These are phyloP conservation scores for Mycena polygramma DNA, from an alignment of 768 basidiomycete genomes.

Conservation along the genomic window DNA sequence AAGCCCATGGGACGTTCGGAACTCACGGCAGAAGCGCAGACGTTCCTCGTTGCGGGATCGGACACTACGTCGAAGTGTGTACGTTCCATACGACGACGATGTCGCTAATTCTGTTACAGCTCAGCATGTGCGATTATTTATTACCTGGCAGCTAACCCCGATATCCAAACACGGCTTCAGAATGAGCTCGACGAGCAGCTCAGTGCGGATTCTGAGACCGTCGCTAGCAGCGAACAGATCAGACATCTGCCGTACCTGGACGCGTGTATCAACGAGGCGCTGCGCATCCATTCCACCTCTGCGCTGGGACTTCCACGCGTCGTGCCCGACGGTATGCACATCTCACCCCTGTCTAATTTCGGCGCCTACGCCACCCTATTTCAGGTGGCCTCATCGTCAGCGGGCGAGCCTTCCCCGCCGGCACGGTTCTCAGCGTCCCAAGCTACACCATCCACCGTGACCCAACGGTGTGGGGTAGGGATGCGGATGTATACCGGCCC, in stretches of 20 bases:
- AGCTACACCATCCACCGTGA: constrained; percentile 88
- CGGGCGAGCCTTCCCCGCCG: constrained; percentile 74
- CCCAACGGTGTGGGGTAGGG: constrained; percentile 78
- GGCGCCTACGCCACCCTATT: background rate
- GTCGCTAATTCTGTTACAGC: constrained; percentile 50
- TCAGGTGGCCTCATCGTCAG: constrained; percentile 72
- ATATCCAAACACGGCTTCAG: constrained; percentile 67
- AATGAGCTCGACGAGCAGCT: constrained; percentile 60
- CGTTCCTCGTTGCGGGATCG: constrained; percentile 88
- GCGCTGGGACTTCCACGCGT: constrained; percentile 88
- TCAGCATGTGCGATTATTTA: constrained; percentile 91
- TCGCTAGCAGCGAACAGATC: constrained; percentile 73
- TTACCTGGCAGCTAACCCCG: constrained; percentile 68
- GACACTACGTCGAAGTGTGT: constrained; percentile 94
- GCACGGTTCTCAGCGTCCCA: constrained; percentile 82
- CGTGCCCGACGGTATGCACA: constrained; percentile 65
- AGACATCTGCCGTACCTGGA: constrained; percentile 85
- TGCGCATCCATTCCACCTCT: constrained; percentile 88
- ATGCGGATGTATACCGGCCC: constrained; percentile 79
- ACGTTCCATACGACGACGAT: background rate
- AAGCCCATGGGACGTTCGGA: constrained; percentile 85
- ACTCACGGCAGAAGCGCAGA: constrained; percentile 89
- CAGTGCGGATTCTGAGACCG: constrained; percentile 66
- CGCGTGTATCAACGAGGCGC: constrained; percentile 88
- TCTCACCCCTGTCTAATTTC: no score